Conservation (phyloP, 2,329 filamentous ascomycete genomes). For the Neocatenulostroma microsporum region DNA sequence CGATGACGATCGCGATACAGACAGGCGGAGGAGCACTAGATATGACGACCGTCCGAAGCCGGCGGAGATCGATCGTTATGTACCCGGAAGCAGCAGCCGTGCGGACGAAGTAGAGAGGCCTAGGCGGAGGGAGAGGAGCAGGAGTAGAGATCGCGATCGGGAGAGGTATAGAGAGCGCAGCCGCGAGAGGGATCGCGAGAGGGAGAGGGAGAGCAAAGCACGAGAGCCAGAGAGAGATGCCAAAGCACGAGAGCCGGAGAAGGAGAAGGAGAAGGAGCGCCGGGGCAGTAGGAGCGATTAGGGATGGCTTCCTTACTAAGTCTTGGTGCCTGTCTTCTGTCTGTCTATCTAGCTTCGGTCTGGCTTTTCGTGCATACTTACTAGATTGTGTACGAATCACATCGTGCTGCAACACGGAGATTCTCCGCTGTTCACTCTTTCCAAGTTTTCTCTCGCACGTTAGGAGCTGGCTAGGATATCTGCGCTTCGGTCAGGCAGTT, state of each 20-base stretch:
- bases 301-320: conserved; percentile 1
- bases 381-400: too few relatives aligned
- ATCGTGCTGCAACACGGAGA: too few relatives aligned
- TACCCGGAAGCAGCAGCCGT: conserved; percentile 22
- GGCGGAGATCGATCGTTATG: conserved; percentile 28
- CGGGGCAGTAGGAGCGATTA: not conserved
- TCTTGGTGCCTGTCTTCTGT: too few relatives aligned
- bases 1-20: conserved; percentile 3
- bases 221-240: too few relatives aligned
- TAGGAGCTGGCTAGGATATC: too few relatives aligned
- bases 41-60: conserved; percentile 14
- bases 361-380: too few relatives aligned
- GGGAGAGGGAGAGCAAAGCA: conserved; percentile 2
- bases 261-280: conserved; percentile 1
- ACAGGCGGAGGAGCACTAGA: conserved; percentile 8
- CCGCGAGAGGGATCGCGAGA: not conserved
- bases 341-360: too few relatives aligned
- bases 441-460: too few relatives aligned
- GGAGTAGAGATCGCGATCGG: conserved; percentile 11
- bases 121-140: conserved; percentile 8
- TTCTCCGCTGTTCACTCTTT: too few relatives aligned
- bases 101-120: conserved; percentile 1
- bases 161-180: conserved; percentile 8
- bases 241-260: not conserved
- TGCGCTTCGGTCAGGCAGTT: too few relatives aligned